phyloP scores from a whole-genome alignment of 2,329 filamentous ascomycete genomes.

The Aspergillus ochraceoroseus region DNA sequence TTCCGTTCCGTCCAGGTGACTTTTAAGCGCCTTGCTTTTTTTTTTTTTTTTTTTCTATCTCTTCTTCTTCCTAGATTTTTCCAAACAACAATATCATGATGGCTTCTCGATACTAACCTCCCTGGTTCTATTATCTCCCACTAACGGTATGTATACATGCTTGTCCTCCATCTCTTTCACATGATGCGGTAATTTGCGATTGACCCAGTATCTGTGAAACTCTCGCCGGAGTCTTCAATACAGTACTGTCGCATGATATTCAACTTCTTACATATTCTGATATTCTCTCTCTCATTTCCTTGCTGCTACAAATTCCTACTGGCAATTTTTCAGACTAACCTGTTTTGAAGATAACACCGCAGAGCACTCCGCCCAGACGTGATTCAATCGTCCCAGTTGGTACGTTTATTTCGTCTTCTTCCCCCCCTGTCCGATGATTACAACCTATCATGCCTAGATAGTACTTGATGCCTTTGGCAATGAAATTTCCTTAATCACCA shows the following conservation, averaged over 20 bases:
- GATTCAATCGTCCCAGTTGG: constrained; percentile 15
- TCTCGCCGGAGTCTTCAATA: constrained; percentile 86
- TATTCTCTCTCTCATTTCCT: constrained; percentile 24
- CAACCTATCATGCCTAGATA: constrained; percentile 61
- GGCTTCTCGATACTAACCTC: too few species aligned
- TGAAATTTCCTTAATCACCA: constrained; percentile 60
- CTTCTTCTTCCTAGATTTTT: neutral
- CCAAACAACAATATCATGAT: too few species aligned
- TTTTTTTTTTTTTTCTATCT: constrained; percentile 20
- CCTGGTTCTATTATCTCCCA: too few species aligned
- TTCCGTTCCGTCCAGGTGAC: constrained; percentile 24
- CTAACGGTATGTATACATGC: too few species aligned
- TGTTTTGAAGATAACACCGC: too few species aligned
- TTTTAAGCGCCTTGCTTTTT: constrained; percentile 25
- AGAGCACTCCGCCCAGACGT: too few species aligned
- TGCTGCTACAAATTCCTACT: too few species aligned
- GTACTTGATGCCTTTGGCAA: constrained; percentile 58
- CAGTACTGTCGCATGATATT: constrained; percentile 76
- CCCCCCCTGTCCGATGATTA: constrained; percentile 58
- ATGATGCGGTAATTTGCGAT: constrained; percentile 99
- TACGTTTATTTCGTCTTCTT: constrained; percentile 23
- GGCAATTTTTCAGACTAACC: too few species aligned
- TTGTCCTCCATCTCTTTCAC: constrained; percentile 20
- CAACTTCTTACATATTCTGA: constrained; percentile 99
- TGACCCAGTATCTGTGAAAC: constrained; percentile 78